Evolutionary conservation across 2,329 filamentous ascomycete genomes (phyloP), one percentile per base, ranked within the genome.

Genomic region (Fusarium graminum): DNA sequence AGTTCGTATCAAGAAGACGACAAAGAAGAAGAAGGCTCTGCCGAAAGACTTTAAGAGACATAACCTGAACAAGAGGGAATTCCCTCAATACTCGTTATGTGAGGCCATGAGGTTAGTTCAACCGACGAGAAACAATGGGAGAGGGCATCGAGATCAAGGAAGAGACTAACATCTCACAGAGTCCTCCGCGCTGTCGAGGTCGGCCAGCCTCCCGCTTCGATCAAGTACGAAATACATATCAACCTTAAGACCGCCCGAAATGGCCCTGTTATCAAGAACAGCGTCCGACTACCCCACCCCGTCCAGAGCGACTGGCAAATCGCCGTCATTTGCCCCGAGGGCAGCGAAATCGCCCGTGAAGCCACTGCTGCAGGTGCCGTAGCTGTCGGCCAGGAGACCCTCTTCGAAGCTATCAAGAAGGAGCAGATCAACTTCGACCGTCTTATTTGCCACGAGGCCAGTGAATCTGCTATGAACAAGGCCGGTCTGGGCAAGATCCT

Each of bases 181-280:
- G 95, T 97, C 77, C 88, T 99, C 68, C 92, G 93, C 74, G 94
- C 95, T 45, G 89, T 91, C 74, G 95, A 99, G 86, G 94, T 97
- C 72, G 94, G 95, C 74, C 88, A 88, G 52, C 86, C 90, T 46
- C 90, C 92, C 4, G 84, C 85, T 4, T 82, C 84, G 12, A 83
- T 89, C 70, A 98, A 97, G 78, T 99, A 99, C 82, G 95, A 98
- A 77, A 74, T 98, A 49, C 86, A 92, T 73, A 82, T 99, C 72
- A 93, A 91, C 74, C 82, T 99, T 65, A 90, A 90, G 74, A 93
- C 94, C 3, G 84, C 88, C 70, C 94, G 94, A 77, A 94, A 93
- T 78, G 93, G 94, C 1, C 90, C 94, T 17, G 88, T 95, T 10
- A 85, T 99, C 68, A 92, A 94, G 67, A 96, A 92, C 80, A 92